Base-by-base conservation (phyloP, 2,329 filamentous ascomycete species). In the Cladosporium sp. region DNA sequence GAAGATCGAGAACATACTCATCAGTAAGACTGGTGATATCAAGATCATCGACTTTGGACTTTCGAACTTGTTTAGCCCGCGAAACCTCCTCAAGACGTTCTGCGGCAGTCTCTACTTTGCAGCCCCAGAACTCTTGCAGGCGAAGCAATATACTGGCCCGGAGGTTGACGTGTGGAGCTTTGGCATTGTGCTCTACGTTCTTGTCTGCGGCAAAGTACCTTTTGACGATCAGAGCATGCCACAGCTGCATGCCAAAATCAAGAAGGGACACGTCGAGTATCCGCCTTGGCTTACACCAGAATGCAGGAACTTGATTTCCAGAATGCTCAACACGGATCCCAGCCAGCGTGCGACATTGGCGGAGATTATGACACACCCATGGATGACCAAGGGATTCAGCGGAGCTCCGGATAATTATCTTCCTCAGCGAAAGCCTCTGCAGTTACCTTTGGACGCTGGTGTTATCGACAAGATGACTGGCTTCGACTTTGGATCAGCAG, bases 141-240 rank as follows among this genome's bases (percentile, higher is more conserved):
- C 93, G 34, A 86, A 88, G 65, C 89, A 91, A 54, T 98, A 98
- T 66, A 95, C 89, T 1, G 93, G 93, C 0, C 93, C 93, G 0
- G 93, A 98, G 68, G 93, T 98, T 28, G 93, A 98, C 66, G 82
- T 97, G 1, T 98, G 93, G 93, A 97, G 93, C 73, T 97, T 97
- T 71, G 93, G 93, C 18, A 96, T 98, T 62, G 93, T 98, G 10
- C 80, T 98, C 11, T 98, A 97, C 64, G 93, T 98, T 54, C 73
- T 98, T 56, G 93, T 97, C 3, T 97, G 93, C 67, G 93, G 93
- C 49, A 97, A 97, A 70, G 93, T 98, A 3, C 93, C 93, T 0
- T 98, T 98, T 65, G 93, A 98, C 68, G 93, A 98, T 67, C 93
- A 98, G 73, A 96, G 91, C 74, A 98, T 98, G 90, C 93, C 92